A percentile compares a stretch with the other conserved stretches of the same genome.
Evolutionary conservation across 1,284 basidiomycete species (phyloP).

Genomic region (Ganoderma multipileum): DNA sequence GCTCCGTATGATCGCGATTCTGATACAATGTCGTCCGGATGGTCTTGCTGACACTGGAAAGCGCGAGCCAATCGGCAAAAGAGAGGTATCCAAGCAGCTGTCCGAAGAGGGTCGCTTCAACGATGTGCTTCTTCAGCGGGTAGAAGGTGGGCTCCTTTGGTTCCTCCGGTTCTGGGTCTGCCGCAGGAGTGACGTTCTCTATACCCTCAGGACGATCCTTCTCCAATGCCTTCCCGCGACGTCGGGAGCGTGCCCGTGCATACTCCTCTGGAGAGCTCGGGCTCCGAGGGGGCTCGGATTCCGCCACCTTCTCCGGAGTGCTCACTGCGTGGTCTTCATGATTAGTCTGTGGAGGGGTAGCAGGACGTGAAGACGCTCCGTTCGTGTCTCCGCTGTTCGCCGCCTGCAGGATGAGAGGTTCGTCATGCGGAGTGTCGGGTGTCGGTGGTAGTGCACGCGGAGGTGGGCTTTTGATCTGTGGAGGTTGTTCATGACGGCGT

Average conservation of each 20-base stretch:
- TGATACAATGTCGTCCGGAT: slow-evolving; percentile 57
- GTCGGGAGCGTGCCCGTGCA: slow-evolving; percentile 44
- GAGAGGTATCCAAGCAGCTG: slow-evolving; percentile 61
- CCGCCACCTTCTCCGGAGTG: slow-evolving; percentile 3
- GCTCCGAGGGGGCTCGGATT: slow-evolving; percentile 30
- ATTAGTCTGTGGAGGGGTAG: slow-evolving; percentile 11
- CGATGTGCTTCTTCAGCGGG: slow-evolving; percentile 59
- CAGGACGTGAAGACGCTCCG: slow-evolving; percentile 9
- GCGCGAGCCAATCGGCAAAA: slow-evolving; percentile 70
- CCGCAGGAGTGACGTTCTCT: slow-evolving; percentile 19
- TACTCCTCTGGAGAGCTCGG: slow-evolving; percentile 48
- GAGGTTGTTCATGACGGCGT: slow-evolving; percentile 21
- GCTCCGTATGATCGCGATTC: slow-evolving; percentile 60
- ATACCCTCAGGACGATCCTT: slow-evolving; percentile 44
- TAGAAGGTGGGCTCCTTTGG: slow-evolving; percentile 49
- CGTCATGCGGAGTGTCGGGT: slow-evolving; percentile 3
- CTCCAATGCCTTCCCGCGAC: slow-evolving; percentile 50
- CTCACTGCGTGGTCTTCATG: slow-evolving; percentile 1
- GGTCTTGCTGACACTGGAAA: slow-evolving; percentile 61
- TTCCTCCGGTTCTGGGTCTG: slow-evolving; percentile 23
- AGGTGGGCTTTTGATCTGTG: slow-evolving; percentile 18
- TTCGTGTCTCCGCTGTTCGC: slow-evolving; percentile 1
- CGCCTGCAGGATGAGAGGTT: slow-evolving; percentile 2
- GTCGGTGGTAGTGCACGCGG: slow-evolving; percentile 10
- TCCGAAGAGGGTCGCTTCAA: slow-evolving; percentile 55